Evolutionary conservation across 805 yeast genomes (phyloP).

Genomic region (Ogataea pignaliae): DNA sequence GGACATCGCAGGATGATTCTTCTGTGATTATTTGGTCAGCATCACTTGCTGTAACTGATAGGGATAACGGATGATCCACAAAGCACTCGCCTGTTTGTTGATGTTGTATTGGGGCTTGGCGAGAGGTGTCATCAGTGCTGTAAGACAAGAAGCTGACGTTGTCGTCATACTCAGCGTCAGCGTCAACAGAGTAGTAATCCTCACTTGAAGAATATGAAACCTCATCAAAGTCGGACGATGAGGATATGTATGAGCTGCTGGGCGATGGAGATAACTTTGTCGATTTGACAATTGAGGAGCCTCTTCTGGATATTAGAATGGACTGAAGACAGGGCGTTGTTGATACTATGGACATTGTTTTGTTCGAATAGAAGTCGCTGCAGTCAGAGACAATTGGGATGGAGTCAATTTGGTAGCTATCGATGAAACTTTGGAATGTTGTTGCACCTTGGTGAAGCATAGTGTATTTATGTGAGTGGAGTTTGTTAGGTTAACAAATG

Average conservation of each 20-base stretch:
- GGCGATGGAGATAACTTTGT: constrained; percentile 2
- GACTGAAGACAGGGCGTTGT: constrained; percentile 15
- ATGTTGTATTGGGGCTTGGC: neutral
- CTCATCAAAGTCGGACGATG: neutral
- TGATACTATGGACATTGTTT: constrained; percentile 4
- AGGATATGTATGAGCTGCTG: constrained; percentile 5
- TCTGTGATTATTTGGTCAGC: neutral
- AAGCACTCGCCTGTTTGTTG: neutral
- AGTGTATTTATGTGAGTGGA: no score
- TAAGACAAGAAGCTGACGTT: no score
- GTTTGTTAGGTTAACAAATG: no score
- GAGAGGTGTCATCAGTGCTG: no score
- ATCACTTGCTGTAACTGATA: neutral
- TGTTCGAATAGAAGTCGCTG: neutral
- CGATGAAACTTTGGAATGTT: neutral
- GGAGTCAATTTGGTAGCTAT: neutral
- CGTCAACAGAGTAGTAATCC: constrained; percentile 1
- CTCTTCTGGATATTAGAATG: constrained; percentile 5
- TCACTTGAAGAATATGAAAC: neutral
- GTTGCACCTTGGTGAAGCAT: no score
- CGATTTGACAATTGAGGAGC: constrained; percentile 9
- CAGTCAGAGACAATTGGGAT: neutral
- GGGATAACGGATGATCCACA: constrained; percentile 1
- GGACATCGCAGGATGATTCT: no score
- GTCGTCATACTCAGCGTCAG: neutral